Percentiles rank a stretch among this genome's conserved stretches.
These are phyloP conservation scores for Sungouiella thailandica DNA, from an alignment of 805 yeast species.

Conservation along the genomic window DNA sequence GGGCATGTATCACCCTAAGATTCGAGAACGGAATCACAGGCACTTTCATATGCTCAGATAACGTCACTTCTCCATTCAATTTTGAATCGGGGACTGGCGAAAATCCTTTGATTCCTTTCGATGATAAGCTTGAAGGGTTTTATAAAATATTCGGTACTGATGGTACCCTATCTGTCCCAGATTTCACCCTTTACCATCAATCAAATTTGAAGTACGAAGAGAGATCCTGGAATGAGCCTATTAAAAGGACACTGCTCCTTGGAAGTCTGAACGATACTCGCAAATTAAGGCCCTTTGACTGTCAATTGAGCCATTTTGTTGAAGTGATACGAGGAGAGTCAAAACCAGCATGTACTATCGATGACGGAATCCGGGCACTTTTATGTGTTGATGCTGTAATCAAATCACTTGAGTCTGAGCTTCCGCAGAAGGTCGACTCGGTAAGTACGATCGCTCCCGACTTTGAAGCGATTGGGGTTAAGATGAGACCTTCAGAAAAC, in stretches of 20 bases:
- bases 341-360: conserved; percentile 28
- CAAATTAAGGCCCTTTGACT: conserved; percentile 28
- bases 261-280: conserved; percentile 11
- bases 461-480: neutral
- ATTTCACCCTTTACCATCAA: conserved; percentile 30
- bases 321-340: conserved; percentile 27
- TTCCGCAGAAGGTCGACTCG: conserved; percentile 26
- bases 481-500: no score
- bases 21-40: conserved; percentile 36
- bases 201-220: conserved; percentile 1
- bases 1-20: conserved; percentile 35
- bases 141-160: conserved; percentile 35
- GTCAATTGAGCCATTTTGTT: conserved; percentile 34
- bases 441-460: conserved; percentile 15
- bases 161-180: conserved; percentile 36
- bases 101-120: conserved; percentile 35
- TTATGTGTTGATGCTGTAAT: conserved; percentile 34
- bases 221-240: conserved; percentile 22
- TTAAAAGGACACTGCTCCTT: conserved; percentile 12
- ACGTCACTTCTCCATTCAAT: conserved; percentile 35
- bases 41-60: conserved; percentile 39
- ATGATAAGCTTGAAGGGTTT: conserved; percentile 26
- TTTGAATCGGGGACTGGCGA: conserved; percentile 42
- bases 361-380: conserved; percentile 34
- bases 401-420: conserved; percentile 28